Conservation (phyloP, 768 basidiomycete species). For the Pholiota microspora region DNA sequence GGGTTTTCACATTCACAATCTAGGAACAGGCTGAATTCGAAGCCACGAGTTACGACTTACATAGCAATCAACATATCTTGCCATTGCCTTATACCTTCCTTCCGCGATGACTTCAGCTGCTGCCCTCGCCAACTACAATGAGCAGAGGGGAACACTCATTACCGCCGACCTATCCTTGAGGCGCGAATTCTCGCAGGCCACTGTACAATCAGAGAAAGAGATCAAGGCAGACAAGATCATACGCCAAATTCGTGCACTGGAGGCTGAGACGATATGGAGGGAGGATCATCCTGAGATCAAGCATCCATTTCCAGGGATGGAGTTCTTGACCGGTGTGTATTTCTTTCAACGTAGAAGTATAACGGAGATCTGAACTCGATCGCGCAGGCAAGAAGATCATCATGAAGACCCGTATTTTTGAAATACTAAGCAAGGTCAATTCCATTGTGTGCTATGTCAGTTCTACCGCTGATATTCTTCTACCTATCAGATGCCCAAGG, state of each 20-base stretch:
- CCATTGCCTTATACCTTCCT: background rate
- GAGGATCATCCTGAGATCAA: conserved; percentile 49
- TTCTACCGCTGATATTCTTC: background rate
- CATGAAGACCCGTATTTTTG: conserved; percentile 57
- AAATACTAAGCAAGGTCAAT: conserved; percentile 56
- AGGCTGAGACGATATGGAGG: conserved; percentile 60
- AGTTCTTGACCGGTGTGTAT: conserved; percentile 62
- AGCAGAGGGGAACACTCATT: conserved; percentile 34
- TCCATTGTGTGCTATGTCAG: background rate
- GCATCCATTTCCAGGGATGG: conserved; percentile 77
- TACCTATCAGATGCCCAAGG: conserved; percentile 72
- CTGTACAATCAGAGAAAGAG: conserved; percentile 36
- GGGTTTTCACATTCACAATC: background rate
- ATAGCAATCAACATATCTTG: background rate
- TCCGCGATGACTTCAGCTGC: background rate
- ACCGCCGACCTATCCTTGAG: conserved; percentile 48
- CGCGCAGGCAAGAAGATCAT: conserved; percentile 53
- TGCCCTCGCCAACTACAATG: conserved; percentile 27
- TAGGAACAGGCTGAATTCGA: background rate
- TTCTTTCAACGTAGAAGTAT: background rate
- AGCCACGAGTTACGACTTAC: background rate
- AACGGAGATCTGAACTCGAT: background rate
- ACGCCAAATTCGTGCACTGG: conserved; percentile 50
- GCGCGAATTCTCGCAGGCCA: conserved; percentile 37
- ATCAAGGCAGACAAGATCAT: conserved; percentile 54